Conservation (phyloP, 1,284 basidiomycete genomes). For the Pulchroboletus neoregius region DNA sequence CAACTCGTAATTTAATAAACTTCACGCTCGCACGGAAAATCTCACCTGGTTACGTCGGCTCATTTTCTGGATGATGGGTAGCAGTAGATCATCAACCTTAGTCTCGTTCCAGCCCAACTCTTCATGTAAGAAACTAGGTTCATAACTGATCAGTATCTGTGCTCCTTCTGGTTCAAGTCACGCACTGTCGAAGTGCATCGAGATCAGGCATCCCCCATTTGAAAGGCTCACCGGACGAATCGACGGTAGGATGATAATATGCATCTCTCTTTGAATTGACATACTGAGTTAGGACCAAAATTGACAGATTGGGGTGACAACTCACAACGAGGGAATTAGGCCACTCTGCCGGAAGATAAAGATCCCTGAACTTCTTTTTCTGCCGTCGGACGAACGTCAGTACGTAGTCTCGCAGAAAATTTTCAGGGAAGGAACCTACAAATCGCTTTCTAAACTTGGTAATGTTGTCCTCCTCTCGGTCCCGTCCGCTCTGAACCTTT, state of each 20-base stretch:
- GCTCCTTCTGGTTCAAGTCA: conserved; percentile 9
- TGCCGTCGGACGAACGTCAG: conserved; percentile 35
- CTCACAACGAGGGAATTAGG: conserved; percentile 85
- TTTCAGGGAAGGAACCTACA: conserved; percentile 47
- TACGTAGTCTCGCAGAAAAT: neutral
- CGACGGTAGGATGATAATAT: conserved; percentile 88
- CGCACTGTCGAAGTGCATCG: conserved; percentile 80
- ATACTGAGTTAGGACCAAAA: neutral
- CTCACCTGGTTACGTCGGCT: conserved; percentile 71
- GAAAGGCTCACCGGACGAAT: conserved; percentile 90
- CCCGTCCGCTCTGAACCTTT: conserved; percentile 89
- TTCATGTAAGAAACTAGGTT: conserved; percentile 69
- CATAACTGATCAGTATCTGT: conserved; percentile 3
- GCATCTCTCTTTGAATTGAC: conserved; percentile 67
- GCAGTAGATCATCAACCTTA: conserved; percentile 89
- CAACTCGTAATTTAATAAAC: neutral
- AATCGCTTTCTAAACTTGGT: conserved; percentile 81
- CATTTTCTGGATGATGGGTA: conserved; percentile 93
- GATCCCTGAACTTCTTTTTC: conserved; percentile 87
- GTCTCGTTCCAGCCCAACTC: conserved; percentile 84
- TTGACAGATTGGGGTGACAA: conserved; percentile 19
- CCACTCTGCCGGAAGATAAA: conserved; percentile 83
- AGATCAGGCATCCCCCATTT: conserved; percentile 97
- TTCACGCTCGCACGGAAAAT: neutral
- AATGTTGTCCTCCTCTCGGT: conserved; percentile 66